A percentile compares a stretch with the other conserved stretches of the same genome.
phyloP scores from a whole-genome alignment of 1,284 basidiomycete species.

The Uromyces viciae-fabae region DNA sequence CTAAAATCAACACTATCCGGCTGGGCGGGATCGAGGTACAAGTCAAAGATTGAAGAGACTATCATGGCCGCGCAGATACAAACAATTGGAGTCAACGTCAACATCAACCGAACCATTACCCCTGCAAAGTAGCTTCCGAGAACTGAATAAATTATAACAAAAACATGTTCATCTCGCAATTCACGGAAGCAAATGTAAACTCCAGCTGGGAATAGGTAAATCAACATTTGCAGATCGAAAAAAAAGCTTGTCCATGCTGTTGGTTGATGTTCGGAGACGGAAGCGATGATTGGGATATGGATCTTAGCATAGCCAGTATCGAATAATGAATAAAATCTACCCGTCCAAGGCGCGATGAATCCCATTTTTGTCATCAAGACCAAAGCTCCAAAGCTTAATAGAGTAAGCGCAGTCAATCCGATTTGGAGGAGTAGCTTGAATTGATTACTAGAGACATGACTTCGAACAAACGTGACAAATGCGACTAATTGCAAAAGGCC shows the following conservation, averaged over 20 bases:
- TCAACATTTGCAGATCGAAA: slow-evolving; percentile 96
- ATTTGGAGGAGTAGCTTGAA: slow-evolving; percentile 80
- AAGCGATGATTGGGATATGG: slow-evolving; percentile 96
- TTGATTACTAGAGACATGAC: slow-evolving; percentile 85
- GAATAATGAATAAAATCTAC: slow-evolving; percentile 98
- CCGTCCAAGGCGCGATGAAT: slow-evolving; percentile 98
- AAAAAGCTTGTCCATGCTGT: slow-evolving; percentile 99
- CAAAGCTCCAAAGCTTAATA: slow-evolving; percentile 61
- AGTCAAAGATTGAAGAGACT: slow-evolving; percentile 79
- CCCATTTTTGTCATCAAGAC: slow-evolving; percentile 76
- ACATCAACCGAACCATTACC: slow-evolving; percentile 96
- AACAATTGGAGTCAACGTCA: slow-evolving; percentile 84
- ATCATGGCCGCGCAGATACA: slow-evolving; percentile 89
- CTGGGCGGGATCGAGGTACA: slow-evolving; percentile 68
- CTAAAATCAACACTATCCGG: slow-evolving; percentile 48
- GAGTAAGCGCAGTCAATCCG: slow-evolving; percentile 56
- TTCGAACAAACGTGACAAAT: slow-evolving; percentile 82
- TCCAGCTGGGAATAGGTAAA: slow-evolving; percentile 96
- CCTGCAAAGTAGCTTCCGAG: slow-evolving; percentile 97
- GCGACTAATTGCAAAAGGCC: slow-evolving; percentile 94
- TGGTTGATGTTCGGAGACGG: slow-evolving; percentile 99
- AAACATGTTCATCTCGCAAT: slow-evolving; percentile 93
- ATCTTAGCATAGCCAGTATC: slow-evolving; percentile 98
- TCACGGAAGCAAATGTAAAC: slow-evolving; percentile 89
- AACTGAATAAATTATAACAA: slow-evolving; percentile 96